A percentile compares a stretch with the other conserved stretches of the same genome.
Conservation (phyloP, 1,139 yeast genomes). For the Arxiozyma bovina region DNA sequence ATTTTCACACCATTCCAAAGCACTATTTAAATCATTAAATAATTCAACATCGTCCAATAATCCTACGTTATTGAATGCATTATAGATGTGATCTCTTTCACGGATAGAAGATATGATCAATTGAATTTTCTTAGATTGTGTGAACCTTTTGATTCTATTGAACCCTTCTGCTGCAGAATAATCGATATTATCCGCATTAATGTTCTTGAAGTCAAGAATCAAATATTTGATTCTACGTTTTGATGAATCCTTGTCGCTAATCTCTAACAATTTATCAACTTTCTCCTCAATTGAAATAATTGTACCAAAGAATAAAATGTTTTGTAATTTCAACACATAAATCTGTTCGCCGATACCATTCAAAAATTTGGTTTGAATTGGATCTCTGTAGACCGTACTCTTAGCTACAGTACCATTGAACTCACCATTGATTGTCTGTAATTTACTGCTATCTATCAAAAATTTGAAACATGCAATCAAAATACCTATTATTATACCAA, state of each 20-base stretch:
- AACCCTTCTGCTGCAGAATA: slow-evolving; percentile 96
- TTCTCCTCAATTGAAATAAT: slow-evolving; percentile 81
- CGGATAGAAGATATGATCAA: slow-evolving; percentile 75
- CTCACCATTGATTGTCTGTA: slow-evolving; percentile 72
- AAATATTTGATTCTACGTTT: slow-evolving; percentile 51
- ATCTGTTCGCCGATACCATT: slow-evolving; percentile 85
- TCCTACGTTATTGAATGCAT: slow-evolving; percentile 64
- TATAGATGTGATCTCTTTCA: slow-evolving; percentile 50
- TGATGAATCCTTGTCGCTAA: slow-evolving; percentile 41
- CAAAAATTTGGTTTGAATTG: slow-evolving; percentile 78
- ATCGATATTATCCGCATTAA: slow-evolving; percentile 61
- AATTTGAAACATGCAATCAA: slow-evolving; percentile 85
- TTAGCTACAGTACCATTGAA: slow-evolving; percentile 85
- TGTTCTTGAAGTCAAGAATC: slow-evolving; percentile 77
- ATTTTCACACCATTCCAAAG: slow-evolving; percentile 95
- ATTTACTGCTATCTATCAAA: slow-evolving; percentile 81
- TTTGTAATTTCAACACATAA: slow-evolving; percentile 76
- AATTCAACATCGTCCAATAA: slow-evolving; percentile 44
- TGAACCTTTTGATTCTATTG: slow-evolving; percentile 70
- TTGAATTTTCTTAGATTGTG: slow-evolving; percentile 61
- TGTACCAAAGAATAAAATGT: slow-evolving; percentile 87
- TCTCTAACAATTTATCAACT: slow-evolving; percentile 51
- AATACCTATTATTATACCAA: slow-evolving; percentile 86
- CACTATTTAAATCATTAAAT: slow-evolving; percentile 61
- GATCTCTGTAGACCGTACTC: slow-evolving; percentile 88